These are phyloP conservation scores for Hypericum perforatum DNA, from an alignment of 345 rosid species.

Conservation along the genomic window DNA sequence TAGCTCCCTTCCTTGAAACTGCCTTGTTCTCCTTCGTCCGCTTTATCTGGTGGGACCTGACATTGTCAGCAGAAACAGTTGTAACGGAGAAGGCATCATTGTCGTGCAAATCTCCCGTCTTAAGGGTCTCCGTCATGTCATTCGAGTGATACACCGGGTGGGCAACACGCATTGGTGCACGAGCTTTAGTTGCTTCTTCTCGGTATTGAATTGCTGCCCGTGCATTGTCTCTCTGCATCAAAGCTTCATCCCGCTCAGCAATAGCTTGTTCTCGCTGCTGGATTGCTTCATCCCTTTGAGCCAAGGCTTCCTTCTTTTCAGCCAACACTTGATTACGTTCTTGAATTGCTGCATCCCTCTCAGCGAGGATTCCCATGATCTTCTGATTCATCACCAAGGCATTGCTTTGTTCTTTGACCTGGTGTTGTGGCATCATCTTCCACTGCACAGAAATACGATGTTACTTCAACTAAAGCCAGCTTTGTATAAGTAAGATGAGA, in stretches of 20 bases:
- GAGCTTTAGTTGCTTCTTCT: slow-evolving; percentile 39
- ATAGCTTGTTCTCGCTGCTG: slow-evolving; percentile 74
- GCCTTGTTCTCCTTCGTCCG: slow-evolving; percentile 44
- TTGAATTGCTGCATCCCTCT: slow-evolving; percentile 62
- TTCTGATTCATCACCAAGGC: slow-evolving; percentile 86
- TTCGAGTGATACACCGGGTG: slow-evolving; percentile 29
- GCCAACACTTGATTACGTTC: slow-evolving; percentile 56
- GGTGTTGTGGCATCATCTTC: slow-evolving; percentile 67
- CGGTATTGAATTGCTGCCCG: slow-evolving; percentile 53
- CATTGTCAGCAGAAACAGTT: slow-evolving; percentile 34
- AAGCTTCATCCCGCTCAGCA: slow-evolving; percentile 61
- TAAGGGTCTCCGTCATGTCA: slow-evolving; percentile 34
- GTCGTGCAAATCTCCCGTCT: slow-evolving; percentile 26
- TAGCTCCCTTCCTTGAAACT: slow-evolving; percentile 22
- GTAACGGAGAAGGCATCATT: slow-evolving; percentile 46
- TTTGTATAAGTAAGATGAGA: slow-evolving; percentile 1
- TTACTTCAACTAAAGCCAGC: slow-evolving; percentile 16
- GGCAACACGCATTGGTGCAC: slow-evolving; percentile 40
- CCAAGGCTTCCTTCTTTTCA: slow-evolving; percentile 68
- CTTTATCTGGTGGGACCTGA: slow-evolving; percentile 36
- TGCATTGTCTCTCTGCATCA: slow-evolving; percentile 78
- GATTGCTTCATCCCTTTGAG: slow-evolving; percentile 69
- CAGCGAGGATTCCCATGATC: slow-evolving; percentile 71
- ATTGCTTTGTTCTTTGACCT: slow-evolving; percentile 60
- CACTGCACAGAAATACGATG: slow-evolving; percentile 39